Evolutionary conservation across 495 filamentous ascomycete species (phyloP), one percentile per base, ranked within the genome.

Genomic region (Penicillium crystallinum): DNA sequence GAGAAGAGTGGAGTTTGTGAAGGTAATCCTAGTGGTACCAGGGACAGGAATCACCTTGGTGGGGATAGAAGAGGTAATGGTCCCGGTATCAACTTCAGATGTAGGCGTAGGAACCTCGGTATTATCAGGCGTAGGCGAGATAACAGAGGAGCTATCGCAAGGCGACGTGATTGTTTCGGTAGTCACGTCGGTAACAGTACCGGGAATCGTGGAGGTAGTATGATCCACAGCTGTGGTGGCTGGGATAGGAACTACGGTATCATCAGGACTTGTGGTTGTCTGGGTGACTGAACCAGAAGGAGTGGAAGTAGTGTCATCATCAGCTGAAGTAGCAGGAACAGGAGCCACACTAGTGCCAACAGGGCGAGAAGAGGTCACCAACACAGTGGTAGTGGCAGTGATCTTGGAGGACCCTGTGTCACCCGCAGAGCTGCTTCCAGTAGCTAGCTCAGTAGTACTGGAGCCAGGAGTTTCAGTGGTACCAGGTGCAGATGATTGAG

Each of bases 1-100:
- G 12, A 39, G 30, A 10, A 27, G 30, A 42, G 48, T 42, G 6
- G 37, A 39, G 46, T 40, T 50, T n/a, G 37, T 42, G n/a, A 42
- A 25, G 18, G 17, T 29, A 25, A 34, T 22, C 17, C 19, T 25
- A 50, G 37, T 50, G 8, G 27, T 34, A 4, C 27, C 48, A 34
- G 48, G 36, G 12, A 42, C 29, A 19, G 48, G 48, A 42, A 50
- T 19, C 12, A 23, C 17, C 1, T 40, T 40, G 7, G 52, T n/a
- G 23, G 33, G 8, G 36, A 29, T n/a, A n/a, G 37, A 30, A 19
- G 23, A 21, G 19, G 33, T 22, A 22, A 30, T 6, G 6, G 15
- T 43, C 10, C 6, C 17, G 9, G 35, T 40, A 30, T 34, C 27
- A 5, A 37, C 14, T 7, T 36, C 42, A 23, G n/a, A n/a, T n/a